Evolutionary conservation across 768 basidiomycete genomes (phyloP).

Genomic region (Boletus vermiculosoides): DNA sequence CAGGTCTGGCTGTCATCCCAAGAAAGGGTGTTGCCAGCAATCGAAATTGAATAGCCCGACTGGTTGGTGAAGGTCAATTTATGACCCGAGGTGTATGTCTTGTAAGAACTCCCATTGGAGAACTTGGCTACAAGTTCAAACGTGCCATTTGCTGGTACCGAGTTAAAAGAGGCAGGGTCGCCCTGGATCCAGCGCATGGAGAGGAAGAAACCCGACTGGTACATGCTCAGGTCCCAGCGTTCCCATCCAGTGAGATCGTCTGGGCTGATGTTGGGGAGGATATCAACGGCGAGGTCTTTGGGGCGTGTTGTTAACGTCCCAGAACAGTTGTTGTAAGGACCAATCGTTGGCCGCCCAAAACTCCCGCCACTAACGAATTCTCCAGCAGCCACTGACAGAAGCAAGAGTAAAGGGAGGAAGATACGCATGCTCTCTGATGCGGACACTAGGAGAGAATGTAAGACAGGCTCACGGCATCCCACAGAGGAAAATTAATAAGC

Average conservation of each 20-base stretch:
- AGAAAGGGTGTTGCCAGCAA: slow-evolving; percentile 10
- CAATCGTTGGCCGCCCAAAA: background rate
- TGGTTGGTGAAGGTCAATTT: slow-evolving; percentile 10
- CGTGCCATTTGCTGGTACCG: background rate
- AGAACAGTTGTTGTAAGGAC: slow-evolving; percentile 19
- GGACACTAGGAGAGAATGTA: background rate
- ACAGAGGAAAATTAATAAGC: no score
- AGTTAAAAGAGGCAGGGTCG: slow-evolving; percentile 1
- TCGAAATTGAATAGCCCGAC: slow-evolving; percentile 12
- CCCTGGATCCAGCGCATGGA: slow-evolving; percentile 15
- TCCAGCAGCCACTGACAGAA: background rate
- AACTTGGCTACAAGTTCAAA: slow-evolving; percentile 14
- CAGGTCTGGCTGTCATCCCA: slow-evolving; percentile 16
- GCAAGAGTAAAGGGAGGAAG: background rate
- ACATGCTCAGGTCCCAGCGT: slow-evolving; percentile 11
- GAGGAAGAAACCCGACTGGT: slow-evolving; percentile 13
- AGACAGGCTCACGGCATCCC: background rate
- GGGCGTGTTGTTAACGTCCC: slow-evolving; percentile 6
- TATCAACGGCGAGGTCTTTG: slow-evolving; percentile 8
- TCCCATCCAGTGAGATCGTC: slow-evolving; percentile 4
- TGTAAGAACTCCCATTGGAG: slow-evolving; percentile 5
- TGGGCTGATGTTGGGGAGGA: slow-evolving; percentile 13
- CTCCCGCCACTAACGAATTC: background rate
- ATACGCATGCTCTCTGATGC: background rate
- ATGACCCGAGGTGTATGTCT: slow-evolving; percentile 1